These are phyloP conservation scores for Corynespora cassiicola DNA, from an alignment of 2,329 filamentous ascomycete species.

Conservation along the genomic window DNA sequence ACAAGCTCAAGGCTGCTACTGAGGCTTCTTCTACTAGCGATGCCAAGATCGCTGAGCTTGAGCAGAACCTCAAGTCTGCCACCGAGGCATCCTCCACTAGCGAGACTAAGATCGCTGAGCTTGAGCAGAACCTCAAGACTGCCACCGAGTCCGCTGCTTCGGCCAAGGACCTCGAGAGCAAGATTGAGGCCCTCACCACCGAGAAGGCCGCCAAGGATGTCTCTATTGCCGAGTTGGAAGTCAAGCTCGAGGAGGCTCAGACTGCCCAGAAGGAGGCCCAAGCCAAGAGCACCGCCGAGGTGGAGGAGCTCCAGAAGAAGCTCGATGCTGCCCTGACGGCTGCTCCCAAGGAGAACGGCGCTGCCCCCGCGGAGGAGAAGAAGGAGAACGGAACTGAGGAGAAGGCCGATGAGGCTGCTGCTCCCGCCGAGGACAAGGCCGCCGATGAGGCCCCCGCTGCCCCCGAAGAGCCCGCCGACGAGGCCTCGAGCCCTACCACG, in stretches of 20 bases:
- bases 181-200: not conserved
- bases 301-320: slow-evolving; percentile 19
- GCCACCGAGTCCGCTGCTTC: not conserved
- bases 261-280: not conserved
- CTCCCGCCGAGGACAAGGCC: slow-evolving; percentile 15
- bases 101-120: slow-evolving; percentile 28
- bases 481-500: no score
- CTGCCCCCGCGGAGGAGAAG: slow-evolving; percentile 12
- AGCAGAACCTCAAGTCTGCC: slow-evolving; percentile 19
- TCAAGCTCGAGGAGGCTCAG: slow-evolving; percentile 1
- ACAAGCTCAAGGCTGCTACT: slow-evolving; percentile 27
- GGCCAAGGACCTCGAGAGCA: not conserved
- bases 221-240: no score
- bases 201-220: not conserved
- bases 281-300: no score
- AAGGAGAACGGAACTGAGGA: slow-evolving; percentile 17
- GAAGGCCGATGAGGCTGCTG: slow-evolving; percentile 8
- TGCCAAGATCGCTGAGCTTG: slow-evolving; percentile 28
- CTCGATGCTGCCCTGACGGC: slow-evolving; percentile 16
- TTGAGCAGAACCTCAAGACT: slow-evolving; percentile 21
- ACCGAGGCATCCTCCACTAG: slow-evolving; percentile 6
- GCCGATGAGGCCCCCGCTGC: no score
- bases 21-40: slow-evolving; percentile 12
- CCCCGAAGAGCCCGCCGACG: slow-evolving; percentile 1
- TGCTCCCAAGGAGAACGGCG: slow-evolving; percentile 12